Evolutionary conservation across 2,329 filamentous ascomycete species (phyloP).

Genomic region (Curvularia lunata): DNA sequence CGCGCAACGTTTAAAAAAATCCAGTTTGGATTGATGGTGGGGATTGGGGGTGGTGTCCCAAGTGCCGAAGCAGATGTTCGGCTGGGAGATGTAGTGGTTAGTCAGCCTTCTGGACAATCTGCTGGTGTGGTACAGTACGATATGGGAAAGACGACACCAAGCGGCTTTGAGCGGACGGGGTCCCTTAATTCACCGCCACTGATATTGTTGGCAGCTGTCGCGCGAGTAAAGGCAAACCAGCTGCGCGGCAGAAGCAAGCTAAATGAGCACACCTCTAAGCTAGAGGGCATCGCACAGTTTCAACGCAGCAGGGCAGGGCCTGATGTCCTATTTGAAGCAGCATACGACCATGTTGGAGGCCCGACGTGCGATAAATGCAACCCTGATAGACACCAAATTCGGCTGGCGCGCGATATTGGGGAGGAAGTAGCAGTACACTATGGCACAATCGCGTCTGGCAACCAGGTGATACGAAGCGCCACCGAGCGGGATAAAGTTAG

Average conservation of each 20-base stretch:
- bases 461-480: conserved; percentile 52
- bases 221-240: conserved; percentile 4
- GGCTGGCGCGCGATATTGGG: background rate
- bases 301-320: conserved; percentile 10
- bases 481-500: conserved; percentile 45
- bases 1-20: conserved; percentile 41
- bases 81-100: conserved; percentile 35
- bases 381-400: background rate
- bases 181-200: conserved; percentile 14
- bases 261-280: conserved; percentile 2
- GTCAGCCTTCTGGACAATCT: conserved; percentile 16
- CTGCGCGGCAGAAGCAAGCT: conserved; percentile 3
- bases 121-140: conserved; percentile 35
- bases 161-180: conserved; percentile 21
- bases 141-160: conserved; percentile 21
- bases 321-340: conserved; percentile 3
- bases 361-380: conserved; percentile 1
- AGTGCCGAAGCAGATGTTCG: conserved; percentile 27
- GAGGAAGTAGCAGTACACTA: conserved; percentile 43
- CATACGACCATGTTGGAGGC: conserved; percentile 1
- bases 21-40: conserved; percentile 53
- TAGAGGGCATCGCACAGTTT: conserved; percentile 15
- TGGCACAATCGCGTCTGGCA: conserved; percentile 51
- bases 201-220: conserved; percentile 13
- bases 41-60: conserved; percentile 49